Evolutionary conservation across 2,329 filamentous ascomycete genomes (phyloP), one percentile per base, ranked within the genome.

Genomic region (Elsinoe necatrix): DNA sequence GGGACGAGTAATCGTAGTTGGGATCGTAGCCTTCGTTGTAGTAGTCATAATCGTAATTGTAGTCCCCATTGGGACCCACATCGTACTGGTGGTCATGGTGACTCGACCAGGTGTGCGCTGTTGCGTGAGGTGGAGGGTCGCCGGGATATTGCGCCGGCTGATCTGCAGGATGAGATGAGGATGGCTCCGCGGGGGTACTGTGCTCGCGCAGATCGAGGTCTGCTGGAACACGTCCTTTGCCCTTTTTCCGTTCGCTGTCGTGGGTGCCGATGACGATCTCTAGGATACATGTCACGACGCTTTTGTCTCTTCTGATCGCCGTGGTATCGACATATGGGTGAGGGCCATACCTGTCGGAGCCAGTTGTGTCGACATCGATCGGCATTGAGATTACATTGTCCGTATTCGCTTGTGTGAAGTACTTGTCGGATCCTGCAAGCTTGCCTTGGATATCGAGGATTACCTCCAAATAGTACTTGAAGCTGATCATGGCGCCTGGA

Each of bases 391-490:
- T 41, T 14, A 41, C 43, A n/a, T 45, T 45, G 8, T 55, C 56
- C 20, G 41, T 42, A 35, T 48, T 54, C 12, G 48, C 42, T 20
- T 59, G 57, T 8, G 57, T 47, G 5, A 59, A 57, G 42, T 56
- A 59, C 41, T 83, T 79, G 64, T 89, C 85, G 61, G 89, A 83
- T n/a, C 82, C 82, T 1, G 85, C 82, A 39, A 96, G 74, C 67
- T 89, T 93, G 35, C 92, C 92, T 47, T 93, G 91, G 0, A 97
- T 78, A 67, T 98, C 93, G 20, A 96, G 82, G 25, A 97, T 85
- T 1, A 96, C 88, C 70, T 98, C 93, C 18, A 96, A 80, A 63
- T 91, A 88, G 67, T 98, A 97, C 63, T 86, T 89, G 75, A 98
- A 97, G 64, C 85, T 90, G 62, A 98, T 93, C 84, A 97, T 93